These are phyloP conservation scores for Rhizopus delemar DNA, from an alignment of 371 early-diverging fungal species.

Conservation along the genomic window DNA sequence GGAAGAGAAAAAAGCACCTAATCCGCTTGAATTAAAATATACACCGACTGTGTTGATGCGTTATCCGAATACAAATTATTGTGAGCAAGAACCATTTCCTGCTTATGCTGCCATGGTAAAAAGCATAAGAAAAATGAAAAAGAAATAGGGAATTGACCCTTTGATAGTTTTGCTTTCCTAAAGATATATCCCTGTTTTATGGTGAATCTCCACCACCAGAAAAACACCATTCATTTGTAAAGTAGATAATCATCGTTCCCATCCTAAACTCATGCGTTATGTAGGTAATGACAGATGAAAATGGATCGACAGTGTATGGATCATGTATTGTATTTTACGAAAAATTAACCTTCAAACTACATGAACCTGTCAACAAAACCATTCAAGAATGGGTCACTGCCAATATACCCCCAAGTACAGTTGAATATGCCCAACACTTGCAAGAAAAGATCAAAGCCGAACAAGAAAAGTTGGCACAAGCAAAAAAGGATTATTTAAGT, in stretches of 20 bases:
- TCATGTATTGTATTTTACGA: conserved; percentile 74
- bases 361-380: conserved; percentile 48
- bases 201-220: conserved; percentile 61
- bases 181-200: conserved; percentile 58
- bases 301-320: conserved; percentile 68
- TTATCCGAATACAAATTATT: conserved; percentile 39
- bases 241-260: conserved; percentile 1
- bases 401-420: conserved; percentile 55
- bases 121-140: neutral
- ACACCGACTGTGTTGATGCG: conserved; percentile 42
- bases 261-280: neutral
- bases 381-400: conserved; percentile 54
- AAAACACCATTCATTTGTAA: conserved; percentile 72
- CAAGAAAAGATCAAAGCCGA: conserved; percentile 46
- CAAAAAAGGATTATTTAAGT: conserved; percentile 19
- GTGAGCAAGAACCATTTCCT: conserved; percentile 55
- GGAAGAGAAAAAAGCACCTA: conserved; percentile 22
- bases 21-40: conserved; percentile 45
- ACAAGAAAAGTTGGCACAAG: conserved; percentile 23
- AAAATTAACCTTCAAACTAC: conserved; percentile 39
- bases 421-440: conserved; percentile 59
- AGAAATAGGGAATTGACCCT: neutral
- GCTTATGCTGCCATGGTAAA: conserved; percentile 67
- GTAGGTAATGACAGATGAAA: conserved; percentile 71
- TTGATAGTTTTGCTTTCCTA: conserved; percentile 79